Percentiles rank a stretch among this genome's conserved stretches.
Conservation (phyloP, 2,329 filamentous ascomycete species). For the Pyricularia grisea region DNA sequence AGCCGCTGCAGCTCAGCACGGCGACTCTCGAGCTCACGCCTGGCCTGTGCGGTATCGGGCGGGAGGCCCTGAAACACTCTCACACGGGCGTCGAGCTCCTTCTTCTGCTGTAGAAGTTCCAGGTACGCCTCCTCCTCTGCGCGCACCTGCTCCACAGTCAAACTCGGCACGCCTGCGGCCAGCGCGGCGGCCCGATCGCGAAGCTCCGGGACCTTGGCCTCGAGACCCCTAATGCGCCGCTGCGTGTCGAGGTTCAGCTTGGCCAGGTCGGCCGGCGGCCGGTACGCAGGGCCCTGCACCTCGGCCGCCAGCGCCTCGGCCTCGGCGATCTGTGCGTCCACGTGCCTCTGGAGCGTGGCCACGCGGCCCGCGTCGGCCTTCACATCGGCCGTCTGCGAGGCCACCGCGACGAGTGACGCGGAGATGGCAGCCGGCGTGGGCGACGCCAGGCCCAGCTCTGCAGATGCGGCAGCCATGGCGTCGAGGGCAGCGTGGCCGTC, state of each 20-base stretch:
- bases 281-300: slow-evolving; percentile 36
- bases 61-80: slow-evolving; percentile 63
- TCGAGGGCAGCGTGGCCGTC: slow-evolving; percentile 49
- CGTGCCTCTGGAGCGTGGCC: slow-evolving; percentile 43
- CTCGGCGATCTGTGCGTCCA: slow-evolving; percentile 38
- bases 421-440: slow-evolving; percentile 40
- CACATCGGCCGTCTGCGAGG: slow-evolving; percentile 40
- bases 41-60: slow-evolving; percentile 58
- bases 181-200: slow-evolving; percentile 40
- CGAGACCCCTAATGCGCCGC: slow-evolving; percentile 58
- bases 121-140: slow-evolving; percentile 50
- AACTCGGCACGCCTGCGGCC: slow-evolving; percentile 23
- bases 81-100: slow-evolving; percentile 52
- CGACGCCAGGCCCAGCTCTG: slow-evolving; percentile 37
- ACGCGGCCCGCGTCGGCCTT: slow-evolving; percentile 48
- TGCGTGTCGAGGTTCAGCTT: slow-evolving; percentile 67
- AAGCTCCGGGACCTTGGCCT: slow-evolving; percentile 59
- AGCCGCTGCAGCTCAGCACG: slow-evolving; percentile 54
- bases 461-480: slow-evolving; percentile 43
- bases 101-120: slow-evolving; percentile 46
- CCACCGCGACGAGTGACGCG: slow-evolving; percentile 43
- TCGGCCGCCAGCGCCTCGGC: slow-evolving; percentile 29
- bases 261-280: slow-evolving; percentile 47
- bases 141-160: slow-evolving; percentile 50
- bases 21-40: slow-evolving; percentile 58